Evolutionary conservation across 306 rosid species (phyloP).

Genomic region (Urtica urens): DNA sequence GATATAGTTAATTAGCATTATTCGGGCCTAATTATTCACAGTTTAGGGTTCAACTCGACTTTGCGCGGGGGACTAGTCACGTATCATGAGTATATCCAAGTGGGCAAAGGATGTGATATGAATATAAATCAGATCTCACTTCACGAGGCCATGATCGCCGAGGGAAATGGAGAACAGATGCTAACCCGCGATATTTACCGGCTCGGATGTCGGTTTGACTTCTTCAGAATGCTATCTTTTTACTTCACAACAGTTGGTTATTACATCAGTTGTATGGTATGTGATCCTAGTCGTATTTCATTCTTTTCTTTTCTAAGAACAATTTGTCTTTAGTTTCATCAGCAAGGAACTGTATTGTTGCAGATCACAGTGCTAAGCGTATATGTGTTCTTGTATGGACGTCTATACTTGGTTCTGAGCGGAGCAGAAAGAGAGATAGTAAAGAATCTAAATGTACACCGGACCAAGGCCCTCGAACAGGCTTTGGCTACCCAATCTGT

Average conservation of each 20-base stretch:
- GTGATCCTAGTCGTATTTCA: not conserved
- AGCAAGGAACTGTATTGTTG: constrained; percentile 15
- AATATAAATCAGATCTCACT: constrained; percentile 94
- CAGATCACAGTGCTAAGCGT: constrained; percentile 85
- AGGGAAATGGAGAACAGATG: constrained; percentile 97
- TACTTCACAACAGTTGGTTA: constrained; percentile 98
- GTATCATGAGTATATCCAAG: constrained; percentile 95
- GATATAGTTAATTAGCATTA: constrained; percentile 16
- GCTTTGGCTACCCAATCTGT: constrained; percentile 88
- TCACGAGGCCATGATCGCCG: constrained; percentile 94
- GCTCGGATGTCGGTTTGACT: constrained; percentile 90
- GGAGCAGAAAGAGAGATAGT: constrained; percentile 77
- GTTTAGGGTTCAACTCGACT: constrained; percentile 75
- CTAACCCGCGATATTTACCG: constrained; percentile 95
- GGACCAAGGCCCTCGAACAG: constrained; percentile 70
- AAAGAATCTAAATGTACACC: constrained; percentile 38
- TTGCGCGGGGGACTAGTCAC: constrained; percentile 82
- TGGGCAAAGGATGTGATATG: constrained; percentile 95
- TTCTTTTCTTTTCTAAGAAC: not conserved
- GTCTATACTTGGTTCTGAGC: constrained; percentile 88
- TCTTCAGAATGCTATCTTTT: constrained; percentile 90
- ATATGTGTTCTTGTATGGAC: constrained; percentile 79
- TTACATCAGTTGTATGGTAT: constrained; percentile 94
- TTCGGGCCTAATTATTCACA: too few relatives aligned
- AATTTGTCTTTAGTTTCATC: too few relatives aligned